A percentile compares a stretch with the other conserved stretches of the same genome.
phyloP scores from a whole-genome alignment of 1,139 yeast species.

The Candida anutae region DNA sequence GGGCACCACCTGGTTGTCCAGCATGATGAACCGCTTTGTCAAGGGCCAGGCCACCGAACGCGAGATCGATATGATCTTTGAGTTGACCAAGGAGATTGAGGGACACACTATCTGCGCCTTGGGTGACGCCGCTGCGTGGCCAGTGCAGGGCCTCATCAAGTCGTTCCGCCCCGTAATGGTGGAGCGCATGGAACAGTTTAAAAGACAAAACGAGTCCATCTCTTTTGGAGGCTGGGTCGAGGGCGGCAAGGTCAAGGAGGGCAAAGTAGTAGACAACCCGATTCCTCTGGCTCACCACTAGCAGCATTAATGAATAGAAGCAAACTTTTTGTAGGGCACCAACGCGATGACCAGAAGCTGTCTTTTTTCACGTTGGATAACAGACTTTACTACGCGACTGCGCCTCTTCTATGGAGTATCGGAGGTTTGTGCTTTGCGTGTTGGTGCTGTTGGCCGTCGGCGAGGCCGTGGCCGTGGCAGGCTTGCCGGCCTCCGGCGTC shows the following conservation, averaged over 20 bases:
- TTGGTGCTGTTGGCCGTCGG: too few relatives aligned
- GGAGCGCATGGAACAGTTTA: constrained; percentile 54
- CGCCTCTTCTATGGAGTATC: too few relatives aligned
- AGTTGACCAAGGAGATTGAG: constrained; percentile 76
- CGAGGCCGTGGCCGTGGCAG: too few relatives aligned
- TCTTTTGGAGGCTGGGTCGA: constrained; percentile 75
- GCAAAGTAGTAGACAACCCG: constrained; percentile 60
- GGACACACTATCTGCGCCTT: constrained; percentile 89
- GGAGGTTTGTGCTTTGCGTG: too few relatives aligned
- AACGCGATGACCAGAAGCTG: too few relatives aligned
- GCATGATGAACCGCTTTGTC: constrained; percentile 76
- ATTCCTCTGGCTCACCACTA: constrained; percentile 37
- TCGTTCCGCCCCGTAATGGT: constrained; percentile 77
- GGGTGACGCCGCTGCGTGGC: constrained; percentile 94
- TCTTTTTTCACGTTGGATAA: too few relatives aligned
- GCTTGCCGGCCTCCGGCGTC: too few relatives aligned
- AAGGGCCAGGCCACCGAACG: constrained; percentile 71
- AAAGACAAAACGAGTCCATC: constrained; percentile 38
- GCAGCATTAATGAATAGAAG: too few relatives aligned
- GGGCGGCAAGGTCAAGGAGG: constrained; percentile 54
- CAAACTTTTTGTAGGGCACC: too few relatives aligned
- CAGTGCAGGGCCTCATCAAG: constrained; percentile 77
- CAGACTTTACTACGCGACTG: too few relatives aligned
- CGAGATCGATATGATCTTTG: constrained; percentile 77
- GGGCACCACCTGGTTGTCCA: constrained; percentile 80